Evolutionary conservation across 768 basidiomycete genomes (phyloP).

Genomic region (Hypholoma fasciculare): DNA sequence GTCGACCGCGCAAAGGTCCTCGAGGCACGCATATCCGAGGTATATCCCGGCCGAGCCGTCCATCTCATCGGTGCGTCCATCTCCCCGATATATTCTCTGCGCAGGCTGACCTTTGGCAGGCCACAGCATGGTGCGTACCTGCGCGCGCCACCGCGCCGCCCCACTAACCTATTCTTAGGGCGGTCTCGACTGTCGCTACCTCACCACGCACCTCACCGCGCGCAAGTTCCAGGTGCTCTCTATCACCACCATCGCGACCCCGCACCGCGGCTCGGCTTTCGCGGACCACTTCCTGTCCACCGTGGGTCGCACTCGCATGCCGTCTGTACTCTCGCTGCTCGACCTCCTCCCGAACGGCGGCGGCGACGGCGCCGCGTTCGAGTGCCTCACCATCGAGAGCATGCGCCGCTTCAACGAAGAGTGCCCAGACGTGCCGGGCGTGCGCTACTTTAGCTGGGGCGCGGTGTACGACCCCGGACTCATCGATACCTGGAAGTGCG

Average conservation of each 20-base stretch:
- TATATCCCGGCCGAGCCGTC: constrained; percentile 80
- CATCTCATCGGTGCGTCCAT: constrained; percentile 73
- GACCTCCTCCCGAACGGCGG: constrained; percentile 89
- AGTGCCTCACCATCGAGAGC: constrained; percentile 77
- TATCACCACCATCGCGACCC: constrained; percentile 92
- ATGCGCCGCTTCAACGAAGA: constrained; percentile 91
- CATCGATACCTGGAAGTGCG: constrained; percentile 84
- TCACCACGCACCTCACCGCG: constrained; percentile 74
- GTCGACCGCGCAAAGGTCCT: constrained; percentile 88
- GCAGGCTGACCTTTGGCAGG: constrained; percentile 34
- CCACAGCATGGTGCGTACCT: constrained; percentile 64
- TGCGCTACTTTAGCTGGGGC: constrained; percentile 95
- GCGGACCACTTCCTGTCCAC: constrained; percentile 86
- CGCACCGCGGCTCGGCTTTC: constrained; percentile 92
- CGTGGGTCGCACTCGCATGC: constrained; percentile 66
- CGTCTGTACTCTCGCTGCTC: constrained; percentile 70
- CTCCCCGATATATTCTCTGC: not conserved
- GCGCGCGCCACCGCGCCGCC: too few species aligned
- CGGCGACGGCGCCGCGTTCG: constrained; percentile 94
- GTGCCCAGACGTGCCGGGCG: constrained; percentile 74
- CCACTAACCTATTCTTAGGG: constrained; percentile 40
- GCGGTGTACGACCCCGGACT: constrained; percentile 87
- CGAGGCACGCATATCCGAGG: constrained; percentile 75
- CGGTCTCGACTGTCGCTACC: constrained; percentile 91
- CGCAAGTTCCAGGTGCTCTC: constrained; percentile 81